A percentile compares a stretch with the other conserved stretches of the same genome.
Evolutionary conservation across 176 grass and related monocot species (phyloP).

Genomic region (Triticum urartu): DNA sequence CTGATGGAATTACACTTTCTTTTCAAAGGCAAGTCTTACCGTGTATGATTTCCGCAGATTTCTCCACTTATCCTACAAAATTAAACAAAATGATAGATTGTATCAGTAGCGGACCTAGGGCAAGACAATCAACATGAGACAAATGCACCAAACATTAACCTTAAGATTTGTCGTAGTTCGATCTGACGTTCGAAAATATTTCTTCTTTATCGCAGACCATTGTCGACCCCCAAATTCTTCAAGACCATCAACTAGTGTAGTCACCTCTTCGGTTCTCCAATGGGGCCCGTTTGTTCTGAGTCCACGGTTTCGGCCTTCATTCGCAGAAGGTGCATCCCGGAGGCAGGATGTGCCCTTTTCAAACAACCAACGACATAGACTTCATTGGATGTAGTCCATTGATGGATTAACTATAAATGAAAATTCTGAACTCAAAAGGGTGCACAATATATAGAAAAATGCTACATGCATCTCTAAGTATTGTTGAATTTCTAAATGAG

Average conservation of each 20-base stretch:
- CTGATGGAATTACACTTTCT: background rate
- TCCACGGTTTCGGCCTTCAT: background rate
- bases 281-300: slow-evolving; percentile 3
- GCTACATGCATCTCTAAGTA: background rate
- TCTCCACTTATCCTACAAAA: background rate
- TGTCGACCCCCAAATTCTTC: background rate
- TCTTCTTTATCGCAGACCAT: slow-evolving; percentile 3
- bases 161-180: background rate
- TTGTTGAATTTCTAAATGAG: background rate
- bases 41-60: background rate
- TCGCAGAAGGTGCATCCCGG: background rate
- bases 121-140: background rate
- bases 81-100: background rate
- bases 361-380: background rate
- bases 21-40: background rate
- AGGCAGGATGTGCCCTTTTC: background rate
- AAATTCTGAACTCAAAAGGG: background rate
- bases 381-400: background rate
- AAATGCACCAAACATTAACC: background rate
- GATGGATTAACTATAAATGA: background rate
- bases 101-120: background rate
- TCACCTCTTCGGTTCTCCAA: slow-evolving; percentile 19
- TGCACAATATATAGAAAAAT: background rate
- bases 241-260: background rate
- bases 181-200: background rate